Conservation (phyloP, 2,329 filamentous ascomycete species). For the Bipolaris sorokiniana region DNA sequence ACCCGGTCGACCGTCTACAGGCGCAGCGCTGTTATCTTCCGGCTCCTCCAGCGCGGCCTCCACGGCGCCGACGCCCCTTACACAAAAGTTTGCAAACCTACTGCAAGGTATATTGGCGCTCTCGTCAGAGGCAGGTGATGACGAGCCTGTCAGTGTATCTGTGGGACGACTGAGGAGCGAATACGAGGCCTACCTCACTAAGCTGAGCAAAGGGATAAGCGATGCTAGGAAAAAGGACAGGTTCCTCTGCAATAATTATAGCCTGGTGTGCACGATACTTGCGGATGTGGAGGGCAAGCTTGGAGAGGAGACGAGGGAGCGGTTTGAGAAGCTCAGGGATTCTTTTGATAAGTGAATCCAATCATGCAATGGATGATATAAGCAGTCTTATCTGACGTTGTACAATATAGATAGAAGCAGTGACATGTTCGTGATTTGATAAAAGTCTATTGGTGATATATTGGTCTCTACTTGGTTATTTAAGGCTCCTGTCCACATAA, state of each 20-base stretch:
- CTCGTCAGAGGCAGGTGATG: constrained; percentile 88
- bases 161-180: constrained; percentile 78
- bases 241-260: constrained; percentile 96
- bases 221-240: constrained; percentile 82
- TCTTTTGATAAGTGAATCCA: constrained; percentile 38
- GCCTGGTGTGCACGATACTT: constrained; percentile 90
- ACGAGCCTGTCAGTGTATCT: constrained; percentile 87
- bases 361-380: not conserved
- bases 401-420: not conserved
- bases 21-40: constrained; percentile 48
- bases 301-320: constrained; percentile 73
- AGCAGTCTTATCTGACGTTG: not conserved
- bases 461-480: not conserved
- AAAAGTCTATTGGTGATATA: not conserved
- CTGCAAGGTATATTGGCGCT: constrained; percentile 82
- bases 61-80: constrained; percentile 86
- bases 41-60: constrained; percentile 60
- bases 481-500: not conserved
- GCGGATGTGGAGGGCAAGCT: constrained; percentile 72
- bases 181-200: constrained; percentile 81
- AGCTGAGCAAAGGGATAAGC: constrained; percentile 74
- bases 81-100: constrained; percentile 94
- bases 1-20: constrained; percentile 43
- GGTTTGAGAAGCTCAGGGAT: constrained; percentile 70
- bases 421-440: not conserved